Evolutionary conservation across 192 early-diverging fungal genomes (phyloP), one percentile per base, ranked within the genome.

Genomic region (Physocladia obscura): DNA sequence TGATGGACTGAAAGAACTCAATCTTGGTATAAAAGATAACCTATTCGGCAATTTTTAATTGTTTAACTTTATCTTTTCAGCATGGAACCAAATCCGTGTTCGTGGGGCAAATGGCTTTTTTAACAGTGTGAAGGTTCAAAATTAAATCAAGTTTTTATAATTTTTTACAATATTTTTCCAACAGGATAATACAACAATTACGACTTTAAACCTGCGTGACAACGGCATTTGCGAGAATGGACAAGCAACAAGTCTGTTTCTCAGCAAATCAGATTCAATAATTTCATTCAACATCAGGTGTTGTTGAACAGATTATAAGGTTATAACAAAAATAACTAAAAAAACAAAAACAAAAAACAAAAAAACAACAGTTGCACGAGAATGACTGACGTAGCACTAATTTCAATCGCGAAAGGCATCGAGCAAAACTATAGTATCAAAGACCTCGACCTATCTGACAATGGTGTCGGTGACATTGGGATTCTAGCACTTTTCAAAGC

Each of bases 141-240:
- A n/a, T n/a, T n/a, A n/a, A n/a, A 44, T 8, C 40, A 44, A 44
- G 11, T 63, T 49, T 15, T 60, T 35, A 11, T 37, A 21, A 4
- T 34, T 21, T 37, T 15, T 48, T 17, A 38, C 8, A 5, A 0
- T 17, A 0, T 6, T 67, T n/a, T 27, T 49, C 30, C 8, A 1
- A 0, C 49, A 78, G 75, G 80, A 82, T 48, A 78, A 82, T 51
- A 8, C 31, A 4, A 8, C 49, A 2, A 21, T 82, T 13, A 52
- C 69, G 4, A 30, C 6, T 8, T 49, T 82, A 34, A 78, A 62
- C 40, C 31, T 82, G n/a, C 69, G 76, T 63, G 61, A 65, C 37
- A 85, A 81, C 69, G 83, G 83, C 8, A 52, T 85, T 29, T 80
- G 77, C 3, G 80, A 82, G 17, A 79, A 70, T 63, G 79, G 76